These are phyloP conservation scores for Fonsecaea pedrosoi DNA, from an alignment of 2,329 filamentous ascomycete species.

Conservation along the genomic window DNA sequence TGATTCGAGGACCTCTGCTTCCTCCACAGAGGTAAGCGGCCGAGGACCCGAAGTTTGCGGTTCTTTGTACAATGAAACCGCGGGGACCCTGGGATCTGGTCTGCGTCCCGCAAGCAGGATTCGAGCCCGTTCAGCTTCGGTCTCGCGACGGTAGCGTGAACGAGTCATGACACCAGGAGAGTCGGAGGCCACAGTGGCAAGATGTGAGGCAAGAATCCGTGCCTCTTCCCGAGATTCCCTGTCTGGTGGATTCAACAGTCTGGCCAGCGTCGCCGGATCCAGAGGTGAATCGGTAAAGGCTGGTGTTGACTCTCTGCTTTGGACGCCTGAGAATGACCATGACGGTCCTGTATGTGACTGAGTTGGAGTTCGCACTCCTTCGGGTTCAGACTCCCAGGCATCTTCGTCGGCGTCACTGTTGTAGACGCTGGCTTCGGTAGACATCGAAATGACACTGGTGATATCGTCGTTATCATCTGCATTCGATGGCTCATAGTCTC, in stretches of 20 bases:
- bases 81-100: slow-evolving; percentile 46
- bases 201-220: slow-evolving; percentile 77
- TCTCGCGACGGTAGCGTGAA: slow-evolving; percentile 72
- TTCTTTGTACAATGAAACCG: slow-evolving; percentile 46
- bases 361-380: slow-evolving; percentile 74
- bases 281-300: slow-evolving; percentile 67
- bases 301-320: slow-evolving; percentile 53
- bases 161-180: slow-evolving; percentile 72
- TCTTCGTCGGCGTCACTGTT: slow-evolving; percentile 57
- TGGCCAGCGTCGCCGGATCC: slow-evolving; percentile 72
- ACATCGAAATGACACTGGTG: slow-evolving; percentile 79
- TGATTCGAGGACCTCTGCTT: slow-evolving; percentile 64
- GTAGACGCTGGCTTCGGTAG: slow-evolving; percentile 55
- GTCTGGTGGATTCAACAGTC: slow-evolving; percentile 79
- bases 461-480: slow-evolving; percentile 70
- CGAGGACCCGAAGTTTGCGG: slow-evolving; percentile 26
- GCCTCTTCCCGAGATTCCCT: slow-evolving; percentile 82
- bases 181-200: slow-evolving; percentile 49
- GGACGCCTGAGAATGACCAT: slow-evolving; percentile 38
- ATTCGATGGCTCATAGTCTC: slow-evolving; percentile 70
- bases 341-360: slow-evolving; percentile 61
- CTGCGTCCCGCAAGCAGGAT: slow-evolving; percentile 64
- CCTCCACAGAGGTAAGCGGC: slow-evolving; percentile 58
- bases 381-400: slow-evolving; percentile 56
- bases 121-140: slow-evolving; percentile 72